phyloP scores from a whole-genome alignment of 208 protist species.

The Crithidia thermophila region DNA sequence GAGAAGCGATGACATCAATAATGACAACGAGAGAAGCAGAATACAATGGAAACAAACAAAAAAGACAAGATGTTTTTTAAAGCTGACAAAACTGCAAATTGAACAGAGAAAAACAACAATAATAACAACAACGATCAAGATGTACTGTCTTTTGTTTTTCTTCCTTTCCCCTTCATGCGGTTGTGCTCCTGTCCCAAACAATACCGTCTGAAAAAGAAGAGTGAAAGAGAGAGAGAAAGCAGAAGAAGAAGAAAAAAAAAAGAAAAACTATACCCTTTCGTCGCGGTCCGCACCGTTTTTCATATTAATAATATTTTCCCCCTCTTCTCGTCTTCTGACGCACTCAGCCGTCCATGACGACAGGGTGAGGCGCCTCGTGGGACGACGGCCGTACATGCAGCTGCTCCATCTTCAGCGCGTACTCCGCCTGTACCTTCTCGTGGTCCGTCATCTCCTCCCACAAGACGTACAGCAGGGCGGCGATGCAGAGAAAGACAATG shows the following conservation, averaged over 20 bases:
- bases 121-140: too few species aligned
- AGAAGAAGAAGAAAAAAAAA: background rate
- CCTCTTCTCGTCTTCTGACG: background rate
- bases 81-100: too few species aligned
- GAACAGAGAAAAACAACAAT: too few species aligned
- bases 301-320: background rate
- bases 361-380: constrained; percentile 19
- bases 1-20: too few species aligned
- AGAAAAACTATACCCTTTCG: too few species aligned
- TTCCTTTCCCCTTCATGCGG: background rate
- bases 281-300: too few species aligned
- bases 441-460: constrained; percentile 83
- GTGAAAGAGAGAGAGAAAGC: background rate
- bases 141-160: background rate
- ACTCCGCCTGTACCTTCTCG: constrained; percentile 68
- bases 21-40: too few species aligned
- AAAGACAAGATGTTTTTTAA: too few species aligned
- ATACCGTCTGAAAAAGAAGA: background rate
- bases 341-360: constrained; percentile 15
- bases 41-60: too few species aligned
- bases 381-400: constrained; percentile 35
- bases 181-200: too few species aligned
- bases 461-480: constrained; percentile 65
- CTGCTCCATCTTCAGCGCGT: constrained; percentile 58
- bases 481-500: constrained; percentile 60